Evolutionary conservation across 2,329 filamentous ascomycete genomes (phyloP).

Genomic region (Microcyclospora tardicrescens): DNA sequence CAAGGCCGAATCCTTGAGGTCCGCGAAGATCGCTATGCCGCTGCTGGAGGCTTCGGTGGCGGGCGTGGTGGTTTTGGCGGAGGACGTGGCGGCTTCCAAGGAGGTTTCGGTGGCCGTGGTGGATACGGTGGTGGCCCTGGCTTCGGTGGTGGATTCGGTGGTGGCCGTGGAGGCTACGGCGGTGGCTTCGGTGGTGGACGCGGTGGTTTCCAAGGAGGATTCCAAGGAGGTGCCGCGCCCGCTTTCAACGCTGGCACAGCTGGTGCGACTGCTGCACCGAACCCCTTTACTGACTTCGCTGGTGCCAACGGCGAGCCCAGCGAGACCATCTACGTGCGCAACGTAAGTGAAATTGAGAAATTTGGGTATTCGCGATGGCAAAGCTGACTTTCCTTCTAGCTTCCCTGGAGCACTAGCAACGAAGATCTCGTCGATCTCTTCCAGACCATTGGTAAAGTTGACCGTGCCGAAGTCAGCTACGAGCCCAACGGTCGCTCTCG

Average conservation of each 20-base stretch:
- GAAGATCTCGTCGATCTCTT: constrained; percentile 94
- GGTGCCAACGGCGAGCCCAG: constrained; percentile 74
- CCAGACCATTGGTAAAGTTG: constrained; percentile 93
- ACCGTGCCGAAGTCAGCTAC: constrained; percentile 98
- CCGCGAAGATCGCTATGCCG: constrained; percentile 87
- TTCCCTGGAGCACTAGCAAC: constrained; percentile 98
- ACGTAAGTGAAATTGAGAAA: constrained; percentile 49
- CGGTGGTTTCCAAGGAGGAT: constrained; percentile 12
- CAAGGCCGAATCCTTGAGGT: constrained; percentile 88
- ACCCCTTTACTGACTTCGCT: constrained; percentile 88
- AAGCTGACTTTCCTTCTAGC: constrained; percentile 39
- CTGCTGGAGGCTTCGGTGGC: constrained; percentile 42
- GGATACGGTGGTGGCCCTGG: constrained; percentile 46
- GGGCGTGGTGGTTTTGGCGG: constrained; percentile 46
- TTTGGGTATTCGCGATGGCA: constrained; percentile 1
- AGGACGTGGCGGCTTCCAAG: constrained; percentile 42
- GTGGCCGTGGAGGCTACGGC: constrained; percentile 43
- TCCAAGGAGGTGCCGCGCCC: constrained; percentile 35
- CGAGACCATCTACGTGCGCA: constrained; percentile 86
- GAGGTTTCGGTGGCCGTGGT: constrained; percentile 40
- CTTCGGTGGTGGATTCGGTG: constrained; percentile 38
- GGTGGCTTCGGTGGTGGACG: constrained; percentile 27
- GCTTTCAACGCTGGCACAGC: constrained; percentile 18
- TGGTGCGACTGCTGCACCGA: constrained; percentile 50
- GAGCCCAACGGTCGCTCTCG: constrained; percentile 91